Percentiles rank a stretch among this genome's conserved stretches.
phyloP scores from a whole-genome alignment of 164 flowering plant genomes.

The Chloranthus sessilifolius region DNA sequence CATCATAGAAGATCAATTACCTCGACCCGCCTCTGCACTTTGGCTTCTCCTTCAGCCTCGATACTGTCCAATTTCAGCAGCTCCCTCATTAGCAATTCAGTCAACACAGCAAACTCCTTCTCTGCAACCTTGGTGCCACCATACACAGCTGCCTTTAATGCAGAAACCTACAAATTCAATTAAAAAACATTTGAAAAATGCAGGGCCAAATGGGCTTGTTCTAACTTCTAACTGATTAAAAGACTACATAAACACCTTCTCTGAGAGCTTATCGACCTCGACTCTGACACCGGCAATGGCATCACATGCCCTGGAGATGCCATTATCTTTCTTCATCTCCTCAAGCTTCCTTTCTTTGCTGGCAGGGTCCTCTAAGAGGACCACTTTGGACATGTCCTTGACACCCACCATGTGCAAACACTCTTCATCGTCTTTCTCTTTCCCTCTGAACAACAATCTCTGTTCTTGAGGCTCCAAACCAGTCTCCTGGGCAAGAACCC shows the following conservation, averaged over 20 bases:
- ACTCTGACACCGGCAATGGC: slow-evolving; percentile 49
- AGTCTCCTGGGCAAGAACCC: slow-evolving; percentile 29
- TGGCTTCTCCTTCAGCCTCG: slow-evolving; percentile 83
- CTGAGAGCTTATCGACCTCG: slow-evolving; percentile 63
- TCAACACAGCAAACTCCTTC: slow-evolving; percentile 44
- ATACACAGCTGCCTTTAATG: slow-evolving; percentile 36
- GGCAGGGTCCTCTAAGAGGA: slow-evolving; percentile 43
- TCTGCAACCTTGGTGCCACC: slow-evolving; percentile 48
- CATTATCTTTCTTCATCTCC: slow-evolving; percentile 23
- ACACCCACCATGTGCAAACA: slow-evolving; percentile 41
- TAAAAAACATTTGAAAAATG: background rate
- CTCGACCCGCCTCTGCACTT: slow-evolving; percentile 59
- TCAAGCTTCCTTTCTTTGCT: slow-evolving; percentile 33
- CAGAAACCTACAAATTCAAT: slow-evolving; percentile 35
- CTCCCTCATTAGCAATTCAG: slow-evolving; percentile 63
- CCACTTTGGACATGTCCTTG: slow-evolving; percentile 47
- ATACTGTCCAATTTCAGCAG: slow-evolving; percentile 67
- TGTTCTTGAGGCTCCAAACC: slow-evolving; percentile 50
- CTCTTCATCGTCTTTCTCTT: slow-evolving; percentile 49
- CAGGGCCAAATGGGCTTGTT: too few species aligned
- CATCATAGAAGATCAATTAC: too few species aligned
- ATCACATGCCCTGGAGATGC: slow-evolving; percentile 36
- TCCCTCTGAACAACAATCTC: slow-evolving; percentile 53
- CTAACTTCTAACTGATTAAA: slow-evolving; percentile 1
- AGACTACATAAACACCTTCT: slow-evolving; percentile 48